Percentiles rank a stretch among this genome's conserved stretches.
Evolutionary conservation across 164 flowering plant species (phyloP).

Genomic region (Macadamia integrifolia): DNA sequence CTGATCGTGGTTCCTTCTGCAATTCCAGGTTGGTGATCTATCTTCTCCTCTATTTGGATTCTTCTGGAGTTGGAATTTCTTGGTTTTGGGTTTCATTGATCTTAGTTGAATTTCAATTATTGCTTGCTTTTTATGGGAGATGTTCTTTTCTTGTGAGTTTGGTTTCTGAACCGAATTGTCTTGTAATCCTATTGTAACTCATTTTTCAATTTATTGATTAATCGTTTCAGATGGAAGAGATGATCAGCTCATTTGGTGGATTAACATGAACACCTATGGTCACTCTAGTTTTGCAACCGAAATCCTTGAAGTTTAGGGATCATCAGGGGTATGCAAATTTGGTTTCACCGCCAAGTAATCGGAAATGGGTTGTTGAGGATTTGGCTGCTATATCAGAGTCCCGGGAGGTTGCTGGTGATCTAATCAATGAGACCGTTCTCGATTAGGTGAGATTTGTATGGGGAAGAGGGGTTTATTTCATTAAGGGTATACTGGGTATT

Average conservation of each 20-base stretch:
- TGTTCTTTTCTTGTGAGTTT: background rate
- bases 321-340: slow-evolving; percentile 63
- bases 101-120: background rate
- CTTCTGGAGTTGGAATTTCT: background rate
- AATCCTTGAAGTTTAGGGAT: slow-evolving; percentile 58
- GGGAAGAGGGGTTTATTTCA: too few species aligned
- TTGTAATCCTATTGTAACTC: background rate
- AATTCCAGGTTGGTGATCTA: slow-evolving; percentile 23
- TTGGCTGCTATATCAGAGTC: slow-evolving; percentile 72
- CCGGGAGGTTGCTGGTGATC: slow-evolving; percentile 86
- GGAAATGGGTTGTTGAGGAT: slow-evolving; percentile 87
- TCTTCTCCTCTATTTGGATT: background rate
- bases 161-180: background rate
- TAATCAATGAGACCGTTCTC: slow-evolving; percentile 79
- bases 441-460: slow-evolving; percentile 62
- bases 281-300: slow-evolving; percentile 29
- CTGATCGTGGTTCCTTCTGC: slow-evolving; percentile 21
- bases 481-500: too few species aligned
- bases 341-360: slow-evolving; percentile 40
- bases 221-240: background rate
- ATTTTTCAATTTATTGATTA: background rate
- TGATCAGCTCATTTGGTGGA: background rate
- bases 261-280: background rate
- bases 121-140: background rate
- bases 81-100: background rate